Base-by-base conservation (phyloP, 1,139 yeast genomes). In the Kodamaea sp. region DNA sequence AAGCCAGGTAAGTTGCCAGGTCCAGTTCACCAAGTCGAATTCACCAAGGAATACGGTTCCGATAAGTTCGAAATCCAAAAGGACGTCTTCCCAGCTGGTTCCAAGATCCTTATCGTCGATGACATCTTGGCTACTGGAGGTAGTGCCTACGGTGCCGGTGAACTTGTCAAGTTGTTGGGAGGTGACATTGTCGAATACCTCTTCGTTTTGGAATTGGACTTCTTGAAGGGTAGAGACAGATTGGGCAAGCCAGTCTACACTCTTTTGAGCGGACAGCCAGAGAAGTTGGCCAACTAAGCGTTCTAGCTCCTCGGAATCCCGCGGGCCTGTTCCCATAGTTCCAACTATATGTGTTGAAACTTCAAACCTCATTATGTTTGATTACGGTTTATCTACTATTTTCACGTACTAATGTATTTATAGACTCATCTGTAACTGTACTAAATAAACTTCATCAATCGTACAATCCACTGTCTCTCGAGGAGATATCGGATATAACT, bases 71-170 rank as follows among this genome's bases (percentile, higher is more conserved):
- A 89, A 63, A 80, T 94, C 61, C 98, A 94, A 68, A 70, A 76
- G 46, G 94, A 78, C 39, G 80, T 92, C 28, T 80, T 92, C 48
- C 85, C 89, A 47, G 73, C 73, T 41, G 95, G 92, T 24, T 75
- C 95, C 34, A 84, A 73, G 41, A 94, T 92, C 22, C 71, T 92
- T 28, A 75, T 92, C 47, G 95, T 92, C 22, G 98, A 92, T 60
- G 99, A 92, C 58, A 89, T 92, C 52, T 84, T 94, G 61, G 98
- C 98, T 31, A 92, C 98, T 28, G 98, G 97, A 48, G 98, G 98
- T 27, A 83, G 95, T 55, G 98, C 98, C 14, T 69, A 66, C 41
- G 97, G 95, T 42, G 98, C 97, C 28, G 97, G 96, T 39, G 83
- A 86, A 53, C 76, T 94, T 48, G 85, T 88, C 35, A 63, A 64